phyloP scores from a whole-genome alignment of 257 asterid genomes.

The Cordia subcordata region DNA sequence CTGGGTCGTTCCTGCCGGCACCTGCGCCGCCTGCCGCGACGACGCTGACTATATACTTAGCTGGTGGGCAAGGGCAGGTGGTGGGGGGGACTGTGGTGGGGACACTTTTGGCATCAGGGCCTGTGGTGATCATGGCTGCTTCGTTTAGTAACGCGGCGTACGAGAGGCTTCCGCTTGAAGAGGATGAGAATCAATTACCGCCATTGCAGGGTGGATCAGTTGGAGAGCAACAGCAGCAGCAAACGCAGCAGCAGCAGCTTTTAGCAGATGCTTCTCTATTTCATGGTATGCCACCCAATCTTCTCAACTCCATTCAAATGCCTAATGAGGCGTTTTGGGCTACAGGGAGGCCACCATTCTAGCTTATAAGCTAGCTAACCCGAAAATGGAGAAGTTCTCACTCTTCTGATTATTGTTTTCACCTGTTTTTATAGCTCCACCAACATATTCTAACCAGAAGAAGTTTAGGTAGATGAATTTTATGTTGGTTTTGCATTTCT shows the following conservation, averaged over 20 bases:
- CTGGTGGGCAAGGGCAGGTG: conserved; percentile 96
- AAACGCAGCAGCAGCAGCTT: conserved; percentile 25
- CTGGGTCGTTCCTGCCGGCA: conserved; percentile 89
- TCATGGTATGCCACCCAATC: conserved; percentile 32
- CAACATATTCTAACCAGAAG: not conserved
- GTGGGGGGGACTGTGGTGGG: conserved; percentile 92
- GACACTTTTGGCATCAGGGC: conserved; percentile 74
- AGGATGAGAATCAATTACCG: conserved; percentile 41
- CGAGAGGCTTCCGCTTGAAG: conserved; percentile 76
- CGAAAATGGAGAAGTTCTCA: no score
- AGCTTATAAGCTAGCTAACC: conserved; percentile 3
- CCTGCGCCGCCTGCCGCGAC: conserved; percentile 84
- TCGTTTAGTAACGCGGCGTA: conserved; percentile 94
- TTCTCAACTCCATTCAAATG: conserved; percentile 35
- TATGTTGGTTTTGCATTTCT: not conserved
- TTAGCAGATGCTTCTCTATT: conserved; percentile 28
- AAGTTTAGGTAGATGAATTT: not conserved
- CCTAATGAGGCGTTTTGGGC: conserved; percentile 39
- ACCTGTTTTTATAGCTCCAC: no score
- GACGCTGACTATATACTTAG: conserved; percentile 60
- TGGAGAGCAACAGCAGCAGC: conserved; percentile 12
- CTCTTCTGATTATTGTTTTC: not conserved
- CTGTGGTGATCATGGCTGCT: conserved; percentile 85
- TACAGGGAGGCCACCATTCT: conserved; percentile 39
- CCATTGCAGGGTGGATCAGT: not conserved